These are phyloP conservation scores for Triangularia setosa DNA, from an alignment of 2,329 filamentous ascomycete species.

Conservation along the genomic window DNA sequence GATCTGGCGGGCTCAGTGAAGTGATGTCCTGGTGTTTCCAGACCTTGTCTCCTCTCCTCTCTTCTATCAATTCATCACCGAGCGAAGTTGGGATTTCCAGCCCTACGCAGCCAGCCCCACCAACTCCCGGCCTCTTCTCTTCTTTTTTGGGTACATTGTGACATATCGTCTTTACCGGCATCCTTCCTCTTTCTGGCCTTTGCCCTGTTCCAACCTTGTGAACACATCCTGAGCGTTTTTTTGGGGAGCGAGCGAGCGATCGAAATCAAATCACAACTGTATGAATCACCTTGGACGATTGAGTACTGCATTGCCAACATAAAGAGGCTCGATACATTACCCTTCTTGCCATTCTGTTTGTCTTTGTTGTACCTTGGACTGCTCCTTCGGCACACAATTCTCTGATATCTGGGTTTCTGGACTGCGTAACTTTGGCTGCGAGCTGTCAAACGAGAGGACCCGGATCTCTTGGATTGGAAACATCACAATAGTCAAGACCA, in stretches of 20 bases:
- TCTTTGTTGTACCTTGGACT: neutral
- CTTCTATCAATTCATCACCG: neutral
- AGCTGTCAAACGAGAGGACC: neutral
- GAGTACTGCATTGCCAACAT: neutral
- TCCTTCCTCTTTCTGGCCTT: constrained; percentile 2
- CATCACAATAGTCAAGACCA: neutral
- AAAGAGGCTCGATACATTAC: neutral
- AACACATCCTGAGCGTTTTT: constrained; percentile 7
- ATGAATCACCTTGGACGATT: neutral
- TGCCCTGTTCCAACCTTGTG: neutral
- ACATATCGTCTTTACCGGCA: constrained; percentile 6
- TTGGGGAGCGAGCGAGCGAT: constrained; percentile 6
- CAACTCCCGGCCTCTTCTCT: neutral
- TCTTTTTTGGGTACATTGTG: constrained; percentile 9
- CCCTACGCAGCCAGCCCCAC: neutral
- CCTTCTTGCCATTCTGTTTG: neutral
- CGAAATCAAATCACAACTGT: constrained; percentile 2
- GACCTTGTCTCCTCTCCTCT: neutral
- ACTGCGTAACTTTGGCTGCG: neutral
- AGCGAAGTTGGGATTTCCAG: neutral
- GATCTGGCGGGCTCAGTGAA: neutral
- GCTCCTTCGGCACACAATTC: neutral
- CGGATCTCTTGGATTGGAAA: neutral
- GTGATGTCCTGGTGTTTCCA: neutral
- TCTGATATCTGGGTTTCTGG: neutral